Percentiles rank a stretch among this genome's conserved stretches.
These are phyloP conservation scores for Monilinia aucupariae DNA, from an alignment of 2,329 filamentous ascomycete genomes.

Conservation along the genomic window DNA sequence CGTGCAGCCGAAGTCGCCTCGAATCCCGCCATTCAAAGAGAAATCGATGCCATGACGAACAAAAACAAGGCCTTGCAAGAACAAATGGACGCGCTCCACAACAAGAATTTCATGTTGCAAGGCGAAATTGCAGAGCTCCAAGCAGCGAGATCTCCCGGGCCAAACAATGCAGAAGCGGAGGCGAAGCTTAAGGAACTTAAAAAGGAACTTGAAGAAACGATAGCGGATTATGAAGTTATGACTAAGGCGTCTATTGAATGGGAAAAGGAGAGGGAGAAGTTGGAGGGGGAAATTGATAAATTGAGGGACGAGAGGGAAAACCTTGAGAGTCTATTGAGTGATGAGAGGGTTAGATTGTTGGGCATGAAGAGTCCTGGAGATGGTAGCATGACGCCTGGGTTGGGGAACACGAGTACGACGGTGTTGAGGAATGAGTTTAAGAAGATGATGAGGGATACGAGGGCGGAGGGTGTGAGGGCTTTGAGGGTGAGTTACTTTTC, in stretches of 20 bases:
- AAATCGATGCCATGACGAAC: slow-evolving; percentile 51
- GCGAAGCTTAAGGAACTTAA: slow-evolving; percentile 48
- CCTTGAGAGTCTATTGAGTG: slow-evolving; percentile 58
- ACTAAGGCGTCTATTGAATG: slow-evolving; percentile 65
- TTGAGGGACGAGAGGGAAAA: slow-evolving; percentile 58
- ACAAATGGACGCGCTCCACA: slow-evolving; percentile 30
- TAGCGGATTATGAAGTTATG: slow-evolving; percentile 64
- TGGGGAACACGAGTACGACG: slow-evolving; percentile 52
- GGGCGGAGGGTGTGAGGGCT: slow-evolving; percentile 58
- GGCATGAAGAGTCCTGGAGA: slow-evolving; percentile 51
- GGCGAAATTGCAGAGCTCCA: slow-evolving; percentile 15
- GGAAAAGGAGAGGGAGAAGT: slow-evolving; percentile 62
- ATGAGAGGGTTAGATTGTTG: slow-evolving; percentile 62
- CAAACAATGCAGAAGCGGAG: slow-evolving; percentile 30
- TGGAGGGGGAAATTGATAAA: slow-evolving; percentile 59
- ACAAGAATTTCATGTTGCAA: slow-evolving; percentile 15
- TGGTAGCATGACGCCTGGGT: slow-evolving; percentile 30
- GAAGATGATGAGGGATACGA: slow-evolving; percentile 73
- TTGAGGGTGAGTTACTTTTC: slow-evolving; percentile 51
- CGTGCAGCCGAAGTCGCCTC: slow-evolving; percentile 60
- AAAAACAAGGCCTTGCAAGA: slow-evolving; percentile 37
- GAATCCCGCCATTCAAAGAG: slow-evolving; percentile 52
- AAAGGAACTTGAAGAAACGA: slow-evolving; percentile 60
- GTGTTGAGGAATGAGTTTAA: slow-evolving; percentile 70
- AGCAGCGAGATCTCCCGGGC: slow-evolving; percentile 3